Evolutionary conservation across 176 grass and related monocot genomes (phyloP), one percentile per base, ranked within the genome.

Genomic region (Otatea glauca): DNA sequence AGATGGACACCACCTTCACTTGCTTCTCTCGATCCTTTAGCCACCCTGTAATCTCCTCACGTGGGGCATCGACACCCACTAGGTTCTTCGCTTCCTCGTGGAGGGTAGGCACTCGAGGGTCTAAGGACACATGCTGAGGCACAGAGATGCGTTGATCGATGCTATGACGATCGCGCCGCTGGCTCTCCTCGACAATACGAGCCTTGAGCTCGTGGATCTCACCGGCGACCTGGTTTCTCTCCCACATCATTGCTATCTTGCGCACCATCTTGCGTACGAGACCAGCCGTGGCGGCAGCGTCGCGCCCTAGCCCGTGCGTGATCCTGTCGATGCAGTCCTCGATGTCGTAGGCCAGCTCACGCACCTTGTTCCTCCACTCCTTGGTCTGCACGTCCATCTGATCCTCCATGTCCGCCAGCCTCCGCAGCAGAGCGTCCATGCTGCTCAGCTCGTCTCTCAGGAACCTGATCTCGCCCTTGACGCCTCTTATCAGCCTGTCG

Each of bases 271-370:
- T 83, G 21, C 20, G 20, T 0, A 24, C 18, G 5, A 83, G 47
- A 4, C 54, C 23, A 12, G 8, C 27, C 48, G 11, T 49, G 0
- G 35, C 18, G 5, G n/a, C 6, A 6, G 17, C 68, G 9, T 17
- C 69, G 3, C 27, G 39, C 8, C 8, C 45, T 5, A 64, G 11
- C 16, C 61, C 58, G 11, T 73, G 56, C 25, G 62, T 64, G 27
- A 50, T 74, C 38, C 47, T 5, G 27, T 83, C 81, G 2, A 83
- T 74, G 69, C 81, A 74, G 7, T 83, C 80, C 15, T 83, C 80
- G 0, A 73, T 45, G 8, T 83, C 80, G 4, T 83, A 73, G 68
- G 39, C 59, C 3, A 83, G 69, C 41, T 83, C 81, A 1, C 69
- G 69, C 12, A 83, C 34, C 6, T 64, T 74, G 25, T 74, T 44